Evolutionary conservation across 306 rosid species (phyloP), one percentile per base, ranked within the genome.

Genomic region (Albizia julibrissin): DNA sequence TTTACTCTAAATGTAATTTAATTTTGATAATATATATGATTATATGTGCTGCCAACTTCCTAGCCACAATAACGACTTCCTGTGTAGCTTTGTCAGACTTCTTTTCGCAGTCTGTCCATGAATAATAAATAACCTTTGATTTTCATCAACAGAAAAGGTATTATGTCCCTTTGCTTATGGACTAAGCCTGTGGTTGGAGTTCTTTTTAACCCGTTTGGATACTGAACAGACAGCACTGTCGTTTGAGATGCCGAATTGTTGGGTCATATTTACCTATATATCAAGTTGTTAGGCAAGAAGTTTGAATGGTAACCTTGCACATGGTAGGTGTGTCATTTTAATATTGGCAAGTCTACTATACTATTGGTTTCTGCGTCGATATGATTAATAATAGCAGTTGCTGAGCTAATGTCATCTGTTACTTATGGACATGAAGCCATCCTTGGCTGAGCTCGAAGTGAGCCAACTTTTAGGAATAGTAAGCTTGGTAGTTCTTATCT

Each of bases 341-440:
- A 58, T 76, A 34, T 61, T 68, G 0, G 27, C 12, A 47, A 64
- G 44, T 15, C 49, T 24, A 2, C 39, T 58, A 22, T 8, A 21
- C 62, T 72, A 39, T 66, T 66, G 64, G 54, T 75, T 77, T 69
- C 69, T 76, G 34, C 79, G 43, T 77, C 61, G 22, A 65, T 73
- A 27, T 68, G 61, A 80, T 40, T 67, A 56, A 82, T 56, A 58
- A 67, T 37, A 54, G 80, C 72, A 44, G 85, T 86, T 76, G 49
- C 70, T 72, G 80, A 74, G 58, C 74, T 18, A 1, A 14, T 74
- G 39, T 75, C 69, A 27, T 29, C 64, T 69, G 4, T 42, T 69
- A 10, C 31, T 69, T 69, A 39, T 22, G 7, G 39, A 43, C 56
- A 70, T 47, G 26, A 12, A 13, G 21, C 74, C 12, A n/a, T 7